Conservation (phyloP, 2,329 filamentous ascomycete species). For the Septoria petroselini region DNA sequence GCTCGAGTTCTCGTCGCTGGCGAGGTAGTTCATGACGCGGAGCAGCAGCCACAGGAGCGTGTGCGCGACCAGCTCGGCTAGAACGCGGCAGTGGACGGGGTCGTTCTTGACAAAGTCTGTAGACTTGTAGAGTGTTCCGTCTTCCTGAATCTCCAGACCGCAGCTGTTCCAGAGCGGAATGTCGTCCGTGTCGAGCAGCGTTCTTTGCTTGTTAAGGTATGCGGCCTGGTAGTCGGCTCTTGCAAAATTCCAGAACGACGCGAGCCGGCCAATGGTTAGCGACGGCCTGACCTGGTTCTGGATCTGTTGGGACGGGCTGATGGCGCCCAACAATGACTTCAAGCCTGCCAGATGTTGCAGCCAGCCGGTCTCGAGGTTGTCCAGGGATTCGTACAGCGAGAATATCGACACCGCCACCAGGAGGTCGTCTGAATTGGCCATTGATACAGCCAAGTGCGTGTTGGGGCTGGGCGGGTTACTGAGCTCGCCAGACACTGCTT, state of each 20-base stretch:
- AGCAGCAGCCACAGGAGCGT: constrained; percentile 63
- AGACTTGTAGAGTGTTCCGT: constrained; percentile 47
- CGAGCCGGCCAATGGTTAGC: constrained; percentile 55
- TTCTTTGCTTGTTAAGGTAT: constrained; percentile 59
- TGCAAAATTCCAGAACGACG: constrained; percentile 68
- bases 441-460: constrained; percentile 26
- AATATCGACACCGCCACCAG: constrained; percentile 64
- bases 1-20: constrained; percentile 49
- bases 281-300: constrained; percentile 44
- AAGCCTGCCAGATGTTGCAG: constrained; percentile 58
- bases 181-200: constrained; percentile 60
- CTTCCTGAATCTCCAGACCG: constrained; percentile 55
- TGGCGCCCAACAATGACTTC: constrained; percentile 57
- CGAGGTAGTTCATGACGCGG: constrained; percentile 63
- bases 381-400: constrained; percentile 64
- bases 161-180: constrained; percentile 61
- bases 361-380: constrained; percentile 61
- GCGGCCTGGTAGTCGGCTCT: constrained; percentile 41
- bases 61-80: constrained; percentile 53
- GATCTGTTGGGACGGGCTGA: constrained; percentile 30
- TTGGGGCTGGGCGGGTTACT: constrained; percentile 28
- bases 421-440: constrained; percentile 56
- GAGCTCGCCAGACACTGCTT: constrained; percentile 33
- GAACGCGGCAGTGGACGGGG: constrained; percentile 31
- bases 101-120: constrained; percentile 57